These are phyloP conservation scores for Amphicarpaea edgeworthii DNA, from an alignment of 306 rosid genomes.

Conservation along the genomic window DNA sequence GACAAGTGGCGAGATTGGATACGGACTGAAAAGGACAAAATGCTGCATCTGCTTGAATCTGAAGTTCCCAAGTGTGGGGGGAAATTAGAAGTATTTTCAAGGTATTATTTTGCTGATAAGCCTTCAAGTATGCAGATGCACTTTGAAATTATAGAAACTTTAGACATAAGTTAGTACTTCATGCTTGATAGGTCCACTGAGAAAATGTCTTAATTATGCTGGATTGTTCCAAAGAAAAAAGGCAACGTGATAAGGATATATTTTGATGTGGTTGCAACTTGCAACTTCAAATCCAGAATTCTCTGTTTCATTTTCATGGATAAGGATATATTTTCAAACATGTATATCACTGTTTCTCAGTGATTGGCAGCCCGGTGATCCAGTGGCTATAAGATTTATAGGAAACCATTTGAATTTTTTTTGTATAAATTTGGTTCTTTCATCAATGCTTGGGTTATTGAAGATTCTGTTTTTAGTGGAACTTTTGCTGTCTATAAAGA, in stretches of 20 bases:
- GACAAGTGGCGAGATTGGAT: slow-evolving; percentile 76
- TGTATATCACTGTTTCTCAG: slow-evolving; percentile 13
- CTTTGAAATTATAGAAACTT: slow-evolving; percentile 76
- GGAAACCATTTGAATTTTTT: slow-evolving; percentile 70
- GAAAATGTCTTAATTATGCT: not conserved
- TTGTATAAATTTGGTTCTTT: slow-evolving; percentile 77
- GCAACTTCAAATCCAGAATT: slow-evolving; percentile 18
- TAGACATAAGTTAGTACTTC: slow-evolving; percentile 59
- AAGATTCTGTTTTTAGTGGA: slow-evolving; percentile 78
- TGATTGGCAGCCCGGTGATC: slow-evolving; percentile 73
- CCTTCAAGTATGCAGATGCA: slow-evolving; percentile 82
- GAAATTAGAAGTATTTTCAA: slow-evolving; percentile 57
- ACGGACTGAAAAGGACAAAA: slow-evolving; percentile 61
- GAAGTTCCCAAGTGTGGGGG: slow-evolving; percentile 59
- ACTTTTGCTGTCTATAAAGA: slow-evolving; percentile 83
- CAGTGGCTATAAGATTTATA: slow-evolving; percentile 74
- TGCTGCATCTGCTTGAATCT: slow-evolving; percentile 65
- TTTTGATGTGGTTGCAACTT: slow-evolving; percentile 4
- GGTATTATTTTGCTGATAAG: slow-evolving; percentile 68
- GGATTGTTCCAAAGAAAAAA: not conserved
- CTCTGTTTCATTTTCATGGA: slow-evolving; percentile 8
- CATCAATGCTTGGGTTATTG: slow-evolving; percentile 85
- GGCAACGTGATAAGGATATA: slow-evolving; percentile 14
- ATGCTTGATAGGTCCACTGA: slow-evolving; percentile 2
- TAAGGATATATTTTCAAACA: slow-evolving; percentile 18